These are phyloP conservation scores for Colletotrichum lupini DNA, from an alignment of 2,329 filamentous ascomycete species.

Conservation along the genomic window DNA sequence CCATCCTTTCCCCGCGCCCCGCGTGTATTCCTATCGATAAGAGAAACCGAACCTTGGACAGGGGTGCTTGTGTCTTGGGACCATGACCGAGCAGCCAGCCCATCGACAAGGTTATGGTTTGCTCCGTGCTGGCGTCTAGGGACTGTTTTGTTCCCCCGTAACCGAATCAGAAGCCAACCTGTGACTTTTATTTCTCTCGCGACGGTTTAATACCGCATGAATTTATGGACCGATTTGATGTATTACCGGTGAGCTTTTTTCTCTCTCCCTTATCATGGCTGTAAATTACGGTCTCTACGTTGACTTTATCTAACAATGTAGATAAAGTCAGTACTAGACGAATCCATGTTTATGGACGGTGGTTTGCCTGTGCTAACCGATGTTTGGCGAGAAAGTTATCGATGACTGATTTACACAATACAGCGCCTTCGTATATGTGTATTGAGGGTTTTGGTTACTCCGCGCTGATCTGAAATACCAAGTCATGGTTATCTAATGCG, in stretches of 20 bases:
- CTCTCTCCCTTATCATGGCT: background rate
- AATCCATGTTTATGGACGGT: background rate
- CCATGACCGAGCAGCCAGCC: too few species aligned
- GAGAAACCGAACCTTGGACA: background rate
- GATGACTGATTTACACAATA: background rate
- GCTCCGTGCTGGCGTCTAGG: conserved; percentile 11
- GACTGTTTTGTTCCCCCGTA: background rate
- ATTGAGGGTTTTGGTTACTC: background rate
- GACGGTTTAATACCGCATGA: background rate
- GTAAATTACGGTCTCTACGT: background rate
- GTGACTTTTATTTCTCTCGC: too few species aligned
- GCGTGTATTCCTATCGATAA: background rate
- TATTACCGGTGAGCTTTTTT: background rate
- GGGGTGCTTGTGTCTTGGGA: background rate
- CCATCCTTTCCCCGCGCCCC: background rate
- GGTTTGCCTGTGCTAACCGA: background rate
- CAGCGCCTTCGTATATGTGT: background rate
- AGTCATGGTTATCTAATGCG: background rate
- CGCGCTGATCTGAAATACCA: background rate
- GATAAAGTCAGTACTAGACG: background rate
- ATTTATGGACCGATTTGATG: background rate
- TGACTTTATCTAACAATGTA: background rate
- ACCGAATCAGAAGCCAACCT: background rate
- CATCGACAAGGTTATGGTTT: conserved; percentile 27
- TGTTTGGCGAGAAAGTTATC: background rate